phyloP scores from a whole-genome alignment of 1,139 yeast genomes.

The Pichia sp. region DNA sequence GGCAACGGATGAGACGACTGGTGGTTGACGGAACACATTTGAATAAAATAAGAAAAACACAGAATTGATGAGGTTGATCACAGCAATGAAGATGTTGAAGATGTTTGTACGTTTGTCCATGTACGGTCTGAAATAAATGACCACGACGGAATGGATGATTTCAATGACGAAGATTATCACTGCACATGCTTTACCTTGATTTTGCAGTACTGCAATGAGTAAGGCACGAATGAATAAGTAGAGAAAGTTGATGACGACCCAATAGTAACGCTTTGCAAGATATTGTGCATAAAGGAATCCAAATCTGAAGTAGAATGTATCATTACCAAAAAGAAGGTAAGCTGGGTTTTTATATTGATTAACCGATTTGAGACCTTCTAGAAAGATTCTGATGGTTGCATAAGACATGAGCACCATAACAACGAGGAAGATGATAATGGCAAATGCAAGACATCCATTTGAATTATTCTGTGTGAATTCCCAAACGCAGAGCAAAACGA shows the following conservation, averaged over 20 bases:
- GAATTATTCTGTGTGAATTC: slow-evolving; percentile 80
- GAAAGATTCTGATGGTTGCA: slow-evolving; percentile 66
- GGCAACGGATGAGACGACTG: slow-evolving; percentile 82
- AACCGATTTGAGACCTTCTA: slow-evolving; percentile 66
- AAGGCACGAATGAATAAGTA: slow-evolving; percentile 71
- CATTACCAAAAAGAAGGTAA: slow-evolving; percentile 80
- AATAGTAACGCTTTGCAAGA: slow-evolving; percentile 83
- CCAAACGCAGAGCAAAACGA: slow-evolving; percentile 80
- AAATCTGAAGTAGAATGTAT: slow-evolving; percentile 70
- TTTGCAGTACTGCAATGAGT: slow-evolving; percentile 81
- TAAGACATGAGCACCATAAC: slow-evolving; percentile 55
- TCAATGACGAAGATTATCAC: slow-evolving; percentile 71
- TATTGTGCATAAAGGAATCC: slow-evolving; percentile 92
- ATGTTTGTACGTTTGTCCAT: slow-evolving; percentile 93
- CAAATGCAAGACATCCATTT: slow-evolving; percentile 73
- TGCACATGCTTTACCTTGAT: slow-evolving; percentile 74
- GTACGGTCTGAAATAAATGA: slow-evolving; percentile 75
- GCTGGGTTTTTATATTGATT: slow-evolving; percentile 85
- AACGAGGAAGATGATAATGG: slow-evolving; percentile 49
- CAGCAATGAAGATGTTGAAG: slow-evolving; percentile 79
- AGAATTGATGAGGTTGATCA: slow-evolving; percentile 74
- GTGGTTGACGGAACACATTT: slow-evolving; percentile 75
- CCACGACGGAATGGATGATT: slow-evolving; percentile 51
- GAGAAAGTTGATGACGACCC: slow-evolving; percentile 55
- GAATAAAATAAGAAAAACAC: slow-evolving; percentile 87